These are phyloP conservation scores for Carallia brachiata DNA, from an alignment of 345 rosid species.

Conservation along the genomic window DNA sequence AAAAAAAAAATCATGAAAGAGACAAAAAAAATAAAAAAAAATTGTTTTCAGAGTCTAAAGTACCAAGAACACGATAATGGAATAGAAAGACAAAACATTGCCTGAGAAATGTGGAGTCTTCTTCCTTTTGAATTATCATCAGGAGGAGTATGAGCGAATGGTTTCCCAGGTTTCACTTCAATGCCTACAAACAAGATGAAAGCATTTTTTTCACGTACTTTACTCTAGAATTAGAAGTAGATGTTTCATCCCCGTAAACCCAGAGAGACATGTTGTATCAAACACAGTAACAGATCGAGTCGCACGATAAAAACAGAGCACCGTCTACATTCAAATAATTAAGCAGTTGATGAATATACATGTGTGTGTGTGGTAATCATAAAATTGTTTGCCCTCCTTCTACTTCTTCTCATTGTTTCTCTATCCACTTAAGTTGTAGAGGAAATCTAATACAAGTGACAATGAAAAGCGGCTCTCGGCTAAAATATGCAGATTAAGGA, in stretches of 20 bases:
- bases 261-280: no score
- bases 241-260: no score
- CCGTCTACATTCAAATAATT: no score
- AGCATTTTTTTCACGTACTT: no score
- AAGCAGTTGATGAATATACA: no score
- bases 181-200: conserved; percentile 49
- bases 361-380: no score
- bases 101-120: conserved; percentile 78
- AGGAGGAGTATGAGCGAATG: conserved; percentile 43
- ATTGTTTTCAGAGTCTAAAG: neutral
- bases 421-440: neutral
- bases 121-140: conserved; percentile 11
- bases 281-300: neutral
- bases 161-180: conserved; percentile 61
- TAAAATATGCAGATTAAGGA: no score
- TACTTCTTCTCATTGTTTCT: neutral
- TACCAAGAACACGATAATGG: neutral
- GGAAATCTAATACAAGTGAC: neutral
- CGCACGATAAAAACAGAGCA: neutral
- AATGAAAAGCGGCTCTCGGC: neutral
- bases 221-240: no score
- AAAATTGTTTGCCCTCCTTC: no score
- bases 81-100: conserved; percentile 9
- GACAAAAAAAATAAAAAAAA: neutral
- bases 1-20: neutral